Percentiles rank a stretch among this genome's conserved stretches.
Evolutionary conservation across 2,329 filamentous ascomycete genomes (phyloP).

Genomic region (Botrytis sinoallii): DNA sequence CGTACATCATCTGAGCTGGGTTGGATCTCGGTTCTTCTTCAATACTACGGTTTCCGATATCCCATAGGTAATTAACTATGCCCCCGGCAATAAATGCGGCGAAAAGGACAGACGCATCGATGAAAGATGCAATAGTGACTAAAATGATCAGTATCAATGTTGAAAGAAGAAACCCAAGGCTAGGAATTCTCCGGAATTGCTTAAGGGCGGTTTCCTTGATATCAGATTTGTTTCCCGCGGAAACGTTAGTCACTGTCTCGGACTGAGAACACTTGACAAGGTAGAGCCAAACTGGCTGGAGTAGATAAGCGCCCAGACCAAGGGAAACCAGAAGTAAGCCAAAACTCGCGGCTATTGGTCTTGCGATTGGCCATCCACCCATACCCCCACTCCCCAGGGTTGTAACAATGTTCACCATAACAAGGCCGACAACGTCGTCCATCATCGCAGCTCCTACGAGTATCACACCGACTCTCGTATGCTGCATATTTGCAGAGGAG

Average conservation of each 20-base stretch:
- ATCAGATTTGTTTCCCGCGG: neutral
- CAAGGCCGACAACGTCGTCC: conserved; percentile 74
- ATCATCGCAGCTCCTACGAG: conserved; percentile 74
- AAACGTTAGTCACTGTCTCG: neutral
- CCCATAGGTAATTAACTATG: conserved; percentile 45
- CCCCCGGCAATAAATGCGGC: conserved; percentile 51
- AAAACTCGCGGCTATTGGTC: conserved; percentile 30
- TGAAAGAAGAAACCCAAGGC: conserved; percentile 27
- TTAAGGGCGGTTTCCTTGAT: neutral
- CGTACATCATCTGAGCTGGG: conserved; percentile 27
- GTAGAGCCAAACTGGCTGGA: conserved; percentile 24
- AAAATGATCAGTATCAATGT: conserved; percentile 24
- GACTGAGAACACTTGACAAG: neutral
- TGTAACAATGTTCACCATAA: conserved; percentile 74
- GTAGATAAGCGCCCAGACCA: conserved; percentile 18
- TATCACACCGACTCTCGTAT: conserved; percentile 57
- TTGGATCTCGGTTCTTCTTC: conserved; percentile 8
- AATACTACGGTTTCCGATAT: conserved; percentile 23
- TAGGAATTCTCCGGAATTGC: conserved; percentile 16
- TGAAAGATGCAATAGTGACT: conserved; percentile 39
- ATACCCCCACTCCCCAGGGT: conserved; percentile 48
- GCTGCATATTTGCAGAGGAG: conserved; percentile 56
- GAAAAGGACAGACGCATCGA: conserved; percentile 50
- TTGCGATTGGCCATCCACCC: conserved; percentile 24
- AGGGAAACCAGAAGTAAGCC: conserved; percentile 27